Evolutionary conservation across 1,139 yeast species (phyloP), one percentile per base, ranked within the genome.

Genomic region (Candida dubliniensis): DNA sequence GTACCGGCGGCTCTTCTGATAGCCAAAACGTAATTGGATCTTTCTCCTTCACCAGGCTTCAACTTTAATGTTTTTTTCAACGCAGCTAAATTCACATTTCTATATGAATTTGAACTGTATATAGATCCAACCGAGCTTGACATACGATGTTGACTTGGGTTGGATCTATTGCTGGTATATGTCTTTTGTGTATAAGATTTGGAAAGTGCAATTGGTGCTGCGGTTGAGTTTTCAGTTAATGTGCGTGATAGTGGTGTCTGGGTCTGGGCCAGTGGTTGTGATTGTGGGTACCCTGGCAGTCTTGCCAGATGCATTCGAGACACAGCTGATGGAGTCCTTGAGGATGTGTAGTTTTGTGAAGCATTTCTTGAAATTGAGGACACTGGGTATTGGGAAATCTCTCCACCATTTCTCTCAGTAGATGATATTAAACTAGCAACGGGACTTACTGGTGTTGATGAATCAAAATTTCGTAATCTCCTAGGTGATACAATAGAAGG

Each of bases 1-100:
- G 80, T 75, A 3, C 79, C 82, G 0, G 82, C 74, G 38, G 68
- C 71, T 39, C 74, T 67, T 31, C 88, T 66, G 15, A 84, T 59
- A 7, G 74, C 63, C 40, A 71, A 66, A 3, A 85, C 87, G 56
- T 84, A 84, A 33, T 65, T 64, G 1, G 84, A 79, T 31, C 71
- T 57, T 40, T 77, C 79, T 29, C 79, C 81, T 57, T 76, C 79
- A 0, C 82, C 81, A 0, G 77, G 74, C 39, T 69, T 64, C 32
- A 73, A 56, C 38, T 61, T 59, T 32, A 71, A 50, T 2, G 67
- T 61, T 53, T 64, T 67, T 48, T 72, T 74, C 41, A 74, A 57
- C 1, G 71, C 54, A 2, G 72, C 67, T 38, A 74, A 57, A 50
- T 70, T 73, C 36, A 71, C 70, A 48, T 70, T 70, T 31, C 65